phyloP scores from a whole-genome alignment of 768 basidiomycete genomes.

The Termitomyces bulborhizus region DNA sequence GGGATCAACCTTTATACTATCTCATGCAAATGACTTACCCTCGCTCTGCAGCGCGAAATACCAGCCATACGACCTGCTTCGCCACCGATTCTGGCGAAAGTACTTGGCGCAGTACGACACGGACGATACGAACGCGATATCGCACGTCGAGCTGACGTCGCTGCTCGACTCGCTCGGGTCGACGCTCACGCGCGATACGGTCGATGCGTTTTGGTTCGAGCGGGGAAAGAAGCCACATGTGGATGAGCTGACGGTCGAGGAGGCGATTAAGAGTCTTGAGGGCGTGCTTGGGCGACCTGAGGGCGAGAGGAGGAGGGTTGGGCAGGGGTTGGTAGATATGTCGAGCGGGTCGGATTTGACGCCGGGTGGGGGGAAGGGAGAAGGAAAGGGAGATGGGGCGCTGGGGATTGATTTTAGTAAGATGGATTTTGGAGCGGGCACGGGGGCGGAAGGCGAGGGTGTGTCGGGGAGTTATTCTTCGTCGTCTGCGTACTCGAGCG shows the following conservation, averaged over 20 bases:
- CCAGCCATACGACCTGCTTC: constrained; percentile 89
- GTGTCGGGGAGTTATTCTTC: constrained; percentile 18
- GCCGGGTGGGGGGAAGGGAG: constrained; percentile 26
- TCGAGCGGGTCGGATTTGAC: constrained; percentile 18
- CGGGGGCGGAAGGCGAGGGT: constrained; percentile 2
- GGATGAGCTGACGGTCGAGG: constrained; percentile 73
- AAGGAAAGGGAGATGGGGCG: constrained; percentile 23
- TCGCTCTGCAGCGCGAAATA: constrained; percentile 68
- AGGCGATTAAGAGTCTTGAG: constrained; percentile 84
- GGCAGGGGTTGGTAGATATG: constrained; percentile 25
- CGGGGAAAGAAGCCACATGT: constrained; percentile 54
- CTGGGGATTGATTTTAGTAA: constrained; percentile 1
- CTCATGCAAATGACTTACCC: background rate
- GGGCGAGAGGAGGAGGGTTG: constrained; percentile 63
- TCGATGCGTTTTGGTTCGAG: constrained; percentile 76
- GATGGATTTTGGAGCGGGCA: constrained; percentile 9
- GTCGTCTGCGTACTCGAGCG: constrained; percentile 33
- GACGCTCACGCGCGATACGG: constrained; percentile 73
- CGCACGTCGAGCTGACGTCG: constrained; percentile 82
- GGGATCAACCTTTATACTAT: too few relatives aligned
- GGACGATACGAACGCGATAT: constrained; percentile 70
- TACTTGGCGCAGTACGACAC: constrained; percentile 88
- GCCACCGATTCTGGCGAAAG: constrained; percentile 86
- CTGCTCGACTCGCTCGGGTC: constrained; percentile 98
- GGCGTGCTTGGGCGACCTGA: constrained; percentile 68